Evolutionary conservation across 2,329 filamentous ascomycete species (phyloP), one percentile per base, ranked within the genome.

Genomic region (Pseudopyricularia javanii): DNA sequence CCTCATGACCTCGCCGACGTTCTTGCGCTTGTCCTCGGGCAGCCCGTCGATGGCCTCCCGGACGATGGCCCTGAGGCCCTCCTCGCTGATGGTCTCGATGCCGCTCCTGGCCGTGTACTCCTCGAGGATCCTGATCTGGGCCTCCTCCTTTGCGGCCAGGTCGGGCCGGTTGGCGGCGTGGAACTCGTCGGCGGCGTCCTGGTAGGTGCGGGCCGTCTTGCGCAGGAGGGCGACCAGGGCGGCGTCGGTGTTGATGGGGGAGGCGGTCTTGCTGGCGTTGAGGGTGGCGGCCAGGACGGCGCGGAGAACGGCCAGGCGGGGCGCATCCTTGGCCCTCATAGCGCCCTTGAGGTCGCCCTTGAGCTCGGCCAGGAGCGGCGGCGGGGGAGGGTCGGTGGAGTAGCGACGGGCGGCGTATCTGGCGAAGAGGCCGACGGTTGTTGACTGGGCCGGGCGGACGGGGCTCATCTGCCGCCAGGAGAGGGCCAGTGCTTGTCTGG

Each of bases 181-280:
- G 65, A 87, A 88, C 63, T 90, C 83, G 34, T 72, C 71, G 15
- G 73, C 74, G 1, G 86, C 80, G 17, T 82, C 77, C 50, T 75
- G 69, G 4, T 76, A 73, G 2, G 75, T 71, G 45, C 76, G 75
- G 22, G 78, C 75, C 51, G 81, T 77, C 67, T 83, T 85, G 57
- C 79, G 76, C 53, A 93, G 74, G 49, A 91, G 71, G 7, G 74
- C 70, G 28, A 89, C 78, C 53, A 91, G 74, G 61, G 86, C 79
- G 57, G 78, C 74, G 65, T 91, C 86, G 22, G 80, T 86, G 53
- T 71, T 73, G 62, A 91, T 79, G n/a, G 87, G 86, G 37, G 70
- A 73, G 37, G 75, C 63, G 14, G 85, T 88, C 69, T 91, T 91
- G 64, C 82, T 84, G 33, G 85, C 82, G 67, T 90, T 91, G 59